phyloP scores from a whole-genome alignment of 2,329 filamentous ascomycete genomes.

The Fusarium sp. region DNA sequence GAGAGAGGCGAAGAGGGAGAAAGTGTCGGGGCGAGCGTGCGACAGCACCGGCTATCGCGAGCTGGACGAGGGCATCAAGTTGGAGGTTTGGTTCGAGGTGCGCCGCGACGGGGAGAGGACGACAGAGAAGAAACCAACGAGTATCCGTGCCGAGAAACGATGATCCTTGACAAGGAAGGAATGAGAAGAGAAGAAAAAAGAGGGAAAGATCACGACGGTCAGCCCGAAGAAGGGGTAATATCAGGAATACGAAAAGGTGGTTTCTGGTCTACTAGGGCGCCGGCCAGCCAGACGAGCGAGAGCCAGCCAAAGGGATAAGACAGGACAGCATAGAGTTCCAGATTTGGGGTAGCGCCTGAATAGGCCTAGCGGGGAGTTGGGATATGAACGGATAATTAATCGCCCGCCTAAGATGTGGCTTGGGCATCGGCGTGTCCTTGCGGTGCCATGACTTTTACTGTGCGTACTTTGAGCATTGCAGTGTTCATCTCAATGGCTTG shows the following conservation, averaged over 20 bases:
- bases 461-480: neutral
- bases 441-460: neutral
- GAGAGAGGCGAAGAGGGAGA: neutral
- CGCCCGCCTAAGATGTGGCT: constrained; percentile 17
- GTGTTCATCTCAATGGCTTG: neutral
- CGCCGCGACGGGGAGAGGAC: constrained; percentile 18
- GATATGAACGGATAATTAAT: constrained; percentile 14
- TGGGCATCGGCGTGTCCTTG: neutral
- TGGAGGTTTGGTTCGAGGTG: constrained; percentile 19
- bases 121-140: constrained; percentile 1
- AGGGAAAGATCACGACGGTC: constrained; percentile 22
- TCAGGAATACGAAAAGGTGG: constrained; percentile 39
- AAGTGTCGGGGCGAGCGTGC: constrained; percentile 7
- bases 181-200: constrained; percentile 6
- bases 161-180: neutral
- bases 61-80: constrained; percentile 38
- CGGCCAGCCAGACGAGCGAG: constrained; percentile 30
- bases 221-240: constrained; percentile 34
- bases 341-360: constrained; percentile 28
- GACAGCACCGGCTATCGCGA: constrained; percentile 37
- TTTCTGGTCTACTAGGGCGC: constrained; percentile 21
- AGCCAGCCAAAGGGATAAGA: constrained; percentile 39
- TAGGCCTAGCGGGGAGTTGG: constrained; percentile 29
- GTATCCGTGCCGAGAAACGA: neutral
- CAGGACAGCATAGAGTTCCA: constrained; percentile 42